Evolutionary conservation across 148 eudicot genomes (phyloP), one percentile per base, ranked within the genome.

Genomic region (Polygonum maritimum): DNA sequence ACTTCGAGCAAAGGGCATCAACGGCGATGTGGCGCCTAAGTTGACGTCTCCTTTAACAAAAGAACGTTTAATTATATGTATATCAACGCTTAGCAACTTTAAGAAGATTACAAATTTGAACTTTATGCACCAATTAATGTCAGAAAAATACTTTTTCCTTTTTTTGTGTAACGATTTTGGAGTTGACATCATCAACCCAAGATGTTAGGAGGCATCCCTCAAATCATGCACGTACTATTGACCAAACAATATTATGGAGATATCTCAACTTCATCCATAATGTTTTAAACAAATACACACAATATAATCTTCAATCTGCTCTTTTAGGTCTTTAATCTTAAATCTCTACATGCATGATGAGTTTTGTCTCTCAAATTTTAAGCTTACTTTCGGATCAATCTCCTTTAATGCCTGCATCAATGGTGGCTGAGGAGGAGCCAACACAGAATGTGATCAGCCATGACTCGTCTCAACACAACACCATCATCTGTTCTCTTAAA

Each of bases 401-500:
- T 5, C 71, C 35, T 65, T 65, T 45, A 4, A 14, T 67, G 44
- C 44, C 41, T 67, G 5, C 41, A 35, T 14, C 71, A 67, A 67
- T 67, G 71, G 45, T 67, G 45, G n/a, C 19, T 67, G n/a, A 15
- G 8, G n/a, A 15, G 8, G 41, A 65, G 5, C 82, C 18, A 41
- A 57, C 57, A 69, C 15, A 55, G 33, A 39, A 48, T 52, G 71
- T 47, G 69, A 74, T 38, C 58, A 15, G 9, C 16, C 78, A 48
- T 55, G 72, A 81, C 19, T 57, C 47, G 1, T 10, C 31, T 8
- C 76, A 75, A 49, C 26, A 60, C 74, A 49, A 80, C 5, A 76
- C 81, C 14, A 80, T 80, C 5, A 38, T 80, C 60, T 81, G 77
- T 76, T 80, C 76, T 19, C 75, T 78, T 70, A 77, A 67, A 80